phyloP scores from a whole-genome alignment of 2,329 filamentous ascomycete species.

The Verticillium isaacii region DNA sequence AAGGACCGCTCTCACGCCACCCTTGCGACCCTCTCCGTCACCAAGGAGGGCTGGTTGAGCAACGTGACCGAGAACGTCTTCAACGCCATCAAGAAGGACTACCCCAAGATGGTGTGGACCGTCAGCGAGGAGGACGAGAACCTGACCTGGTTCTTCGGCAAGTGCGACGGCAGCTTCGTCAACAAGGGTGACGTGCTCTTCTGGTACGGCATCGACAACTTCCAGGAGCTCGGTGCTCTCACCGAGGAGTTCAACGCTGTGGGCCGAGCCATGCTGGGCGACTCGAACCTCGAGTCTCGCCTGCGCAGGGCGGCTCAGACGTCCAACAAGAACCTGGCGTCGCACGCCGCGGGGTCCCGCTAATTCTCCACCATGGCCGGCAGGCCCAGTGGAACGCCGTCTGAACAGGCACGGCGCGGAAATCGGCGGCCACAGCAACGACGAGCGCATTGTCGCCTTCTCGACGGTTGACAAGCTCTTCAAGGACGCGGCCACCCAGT shows the following conservation, averaged over 20 bases:
- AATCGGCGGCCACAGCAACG: slow-evolving; percentile 83
- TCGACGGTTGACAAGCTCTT: slow-evolving; percentile 90
- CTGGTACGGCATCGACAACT: slow-evolving; percentile 86
- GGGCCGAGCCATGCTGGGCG: slow-evolving; percentile 80
- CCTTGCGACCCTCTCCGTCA: slow-evolving; percentile 86
- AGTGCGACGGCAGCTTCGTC: slow-evolving; percentile 87
- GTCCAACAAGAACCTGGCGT: slow-evolving; percentile 49
- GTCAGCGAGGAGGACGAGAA: slow-evolving; percentile 96
- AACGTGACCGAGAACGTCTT: slow-evolving; percentile 97
- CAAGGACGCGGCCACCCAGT: slow-evolving; percentile 91
- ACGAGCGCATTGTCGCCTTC: slow-evolving; percentile 90
- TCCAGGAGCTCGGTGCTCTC: slow-evolving; percentile 74
- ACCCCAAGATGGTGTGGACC: slow-evolving; percentile 90
- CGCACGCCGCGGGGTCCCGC: slow-evolving; percentile 31
- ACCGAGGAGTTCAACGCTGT: slow-evolving; percentile 82
- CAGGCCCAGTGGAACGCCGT: slow-evolving; percentile 20
- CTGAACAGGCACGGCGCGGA: slow-evolving; percentile 80
- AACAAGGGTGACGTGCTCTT: slow-evolving; percentile 86
- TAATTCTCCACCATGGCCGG: slow-evolving; percentile 60
- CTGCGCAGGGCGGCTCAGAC: slow-evolving; percentile 72
- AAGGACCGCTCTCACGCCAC: slow-evolving; percentile 68
- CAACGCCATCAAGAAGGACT: slow-evolving; percentile 87
- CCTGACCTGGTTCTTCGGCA: slow-evolving; percentile 96
- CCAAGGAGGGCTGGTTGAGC: slow-evolving; percentile 88
- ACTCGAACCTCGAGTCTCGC: slow-evolving; percentile 83